These are phyloP conservation scores for Rhizopus microsporus DNA, from an alignment of 371 early-diverging fungal species.

Conservation along the genomic window DNA sequence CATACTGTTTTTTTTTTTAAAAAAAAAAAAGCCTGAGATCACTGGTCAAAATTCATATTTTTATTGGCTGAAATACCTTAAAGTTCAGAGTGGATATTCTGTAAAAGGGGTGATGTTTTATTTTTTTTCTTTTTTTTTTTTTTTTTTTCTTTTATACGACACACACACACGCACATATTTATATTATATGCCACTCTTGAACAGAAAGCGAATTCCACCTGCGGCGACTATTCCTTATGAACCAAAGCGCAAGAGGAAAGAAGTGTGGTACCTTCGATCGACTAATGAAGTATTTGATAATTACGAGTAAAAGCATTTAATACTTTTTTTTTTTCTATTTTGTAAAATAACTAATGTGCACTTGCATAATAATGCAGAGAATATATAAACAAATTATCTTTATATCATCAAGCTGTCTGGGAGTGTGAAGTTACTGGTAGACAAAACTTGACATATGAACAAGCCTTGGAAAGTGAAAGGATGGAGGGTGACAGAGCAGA, in stretches of 20 bases:
- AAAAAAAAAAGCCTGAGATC: no score
- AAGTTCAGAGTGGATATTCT: no score
- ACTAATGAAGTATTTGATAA: slow-evolving; percentile 84
- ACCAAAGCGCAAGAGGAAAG: slow-evolving; percentile 41
- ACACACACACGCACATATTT: neutral
- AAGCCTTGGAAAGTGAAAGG: slow-evolving; percentile 84
- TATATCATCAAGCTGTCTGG: slow-evolving; percentile 79
- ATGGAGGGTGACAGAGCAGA: slow-evolving; percentile 51
- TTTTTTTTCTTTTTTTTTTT: no score
- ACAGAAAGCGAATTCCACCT: slow-evolving; percentile 38
- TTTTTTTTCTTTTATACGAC: neutral
- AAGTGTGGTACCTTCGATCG: slow-evolving; percentile 79
- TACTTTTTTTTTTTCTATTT: neutral
- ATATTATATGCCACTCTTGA: slow-evolving; percentile 40
- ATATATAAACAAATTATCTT: slow-evolving; percentile 68
- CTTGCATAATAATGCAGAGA: slow-evolving; percentile 45
- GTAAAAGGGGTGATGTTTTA: no score
- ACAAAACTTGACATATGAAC: slow-evolving; percentile 74
- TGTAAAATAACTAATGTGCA: slow-evolving; percentile 7
- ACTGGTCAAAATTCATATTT: no score
- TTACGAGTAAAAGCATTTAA: slow-evolving; percentile 67
- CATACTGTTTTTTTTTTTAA: no score
- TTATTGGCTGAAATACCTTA: no score
- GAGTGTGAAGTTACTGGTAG: slow-evolving; percentile 78
- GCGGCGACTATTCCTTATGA: slow-evolving; percentile 39